Percentiles rank a stretch among this genome's conserved stretches.
phyloP scores from a whole-genome alignment of 2,329 filamentous ascomycete species.

The Trichoderma aggressivum region DNA sequence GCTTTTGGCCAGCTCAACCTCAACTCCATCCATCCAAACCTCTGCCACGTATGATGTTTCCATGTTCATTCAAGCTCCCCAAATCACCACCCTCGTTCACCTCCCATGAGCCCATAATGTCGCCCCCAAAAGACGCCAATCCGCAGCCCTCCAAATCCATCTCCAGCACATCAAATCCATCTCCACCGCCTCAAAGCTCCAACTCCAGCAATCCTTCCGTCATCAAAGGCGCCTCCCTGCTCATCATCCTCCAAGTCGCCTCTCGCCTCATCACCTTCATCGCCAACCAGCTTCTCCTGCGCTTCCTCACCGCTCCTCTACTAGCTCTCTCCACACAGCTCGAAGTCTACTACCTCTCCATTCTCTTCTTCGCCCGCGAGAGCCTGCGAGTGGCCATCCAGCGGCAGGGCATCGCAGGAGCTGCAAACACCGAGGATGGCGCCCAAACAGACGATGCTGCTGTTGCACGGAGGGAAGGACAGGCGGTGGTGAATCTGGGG shows the following conservation, averaged over 20 bases:
- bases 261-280: conserved; percentile 88
- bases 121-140: background rate
- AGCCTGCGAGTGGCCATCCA: conserved; percentile 89
- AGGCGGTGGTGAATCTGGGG: conserved; percentile 83
- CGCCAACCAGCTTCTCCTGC: conserved; percentile 86
- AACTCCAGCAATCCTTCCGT: conserved; percentile 31
- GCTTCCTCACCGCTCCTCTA: conserved; percentile 79
- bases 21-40: background rate
- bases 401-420: conserved; percentile 51
- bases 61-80: background rate
- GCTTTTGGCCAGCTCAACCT: background rate
- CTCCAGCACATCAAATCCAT: background rate
- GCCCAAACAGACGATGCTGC: conserved; percentile 16
- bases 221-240: conserved; percentile 73
- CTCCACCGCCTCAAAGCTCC: background rate
- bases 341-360: conserved; percentile 86
- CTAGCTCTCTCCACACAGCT: conserved; percentile 86
- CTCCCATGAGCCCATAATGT: background rate
- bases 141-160: background rate
- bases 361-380: conserved; percentile 93
- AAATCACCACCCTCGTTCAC: background rate
- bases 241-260: conserved; percentile 82
- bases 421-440: conserved; percentile 15
- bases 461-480: conserved; percentile 44
- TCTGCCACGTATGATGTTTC: conserved; percentile 2